Conservation (phyloP, 2,329 filamentous ascomycete species). For the Calonectria leucothoes region DNA sequence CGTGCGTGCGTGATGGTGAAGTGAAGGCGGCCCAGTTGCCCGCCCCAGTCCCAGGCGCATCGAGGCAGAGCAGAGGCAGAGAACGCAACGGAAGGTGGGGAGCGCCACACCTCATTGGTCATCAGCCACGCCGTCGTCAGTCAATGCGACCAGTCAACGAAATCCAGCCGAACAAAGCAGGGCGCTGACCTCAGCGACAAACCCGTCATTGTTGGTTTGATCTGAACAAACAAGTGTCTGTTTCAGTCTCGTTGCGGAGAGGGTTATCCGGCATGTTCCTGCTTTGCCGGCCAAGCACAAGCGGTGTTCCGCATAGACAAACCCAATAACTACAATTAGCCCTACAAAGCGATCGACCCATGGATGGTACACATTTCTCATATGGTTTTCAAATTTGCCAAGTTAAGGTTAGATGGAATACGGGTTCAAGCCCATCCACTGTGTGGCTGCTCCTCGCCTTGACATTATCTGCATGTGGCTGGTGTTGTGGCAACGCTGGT, state of each 20-base stretch:
- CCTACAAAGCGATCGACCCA: background rate
- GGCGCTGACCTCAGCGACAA: constrained; percentile 19
- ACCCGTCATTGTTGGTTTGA: background rate
- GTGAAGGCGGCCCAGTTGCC: constrained; percentile 25
- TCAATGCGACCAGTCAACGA: constrained; percentile 2
- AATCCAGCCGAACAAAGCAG: background rate
- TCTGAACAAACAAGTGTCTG: background rate
- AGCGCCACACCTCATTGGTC: constrained; percentile 39
- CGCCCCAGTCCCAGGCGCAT: background rate
- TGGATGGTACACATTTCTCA: background rate
- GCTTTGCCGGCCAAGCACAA: background rate
- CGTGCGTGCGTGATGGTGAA: constrained; percentile 33
- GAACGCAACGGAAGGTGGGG: constrained; percentile 37
- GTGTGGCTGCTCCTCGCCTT: background rate
- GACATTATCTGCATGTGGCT: constrained; percentile 15
- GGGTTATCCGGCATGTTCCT: background rate
- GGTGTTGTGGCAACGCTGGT: background rate
- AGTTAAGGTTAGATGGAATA: background rate
- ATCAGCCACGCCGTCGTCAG: constrained; percentile 20
- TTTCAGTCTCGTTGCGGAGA: background rate
- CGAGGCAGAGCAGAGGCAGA: constrained; percentile 13
- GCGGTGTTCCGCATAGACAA: background rate
- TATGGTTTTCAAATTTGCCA: background rate
- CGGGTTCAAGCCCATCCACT: background rate
- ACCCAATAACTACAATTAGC: background rate